Percentiles rank a stretch among this genome's conserved stretches.
Conservation (phyloP, 495 filamentous ascomycete genomes). For the Talaromyces nanjingensis region DNA sequence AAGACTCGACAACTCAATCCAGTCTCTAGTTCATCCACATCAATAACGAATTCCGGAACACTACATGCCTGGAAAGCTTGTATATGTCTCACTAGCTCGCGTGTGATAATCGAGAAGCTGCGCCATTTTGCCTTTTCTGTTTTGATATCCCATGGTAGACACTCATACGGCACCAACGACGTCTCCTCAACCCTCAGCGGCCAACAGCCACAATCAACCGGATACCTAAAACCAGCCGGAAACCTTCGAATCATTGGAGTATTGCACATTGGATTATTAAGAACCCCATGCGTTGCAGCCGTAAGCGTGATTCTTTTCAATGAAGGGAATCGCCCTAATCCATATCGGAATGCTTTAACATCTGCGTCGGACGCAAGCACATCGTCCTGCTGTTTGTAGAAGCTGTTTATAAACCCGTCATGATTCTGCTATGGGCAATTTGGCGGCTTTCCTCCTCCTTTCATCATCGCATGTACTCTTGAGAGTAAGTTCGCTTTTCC, state of each 20-base stretch:
- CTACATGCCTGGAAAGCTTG: constrained; percentile 10
- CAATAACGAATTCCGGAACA: constrained; percentile 17
- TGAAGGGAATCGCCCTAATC: constrained; percentile 18
- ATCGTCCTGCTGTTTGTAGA: constrained; percentile 14
- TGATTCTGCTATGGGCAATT: background rate
- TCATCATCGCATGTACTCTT: too few relatives aligned
- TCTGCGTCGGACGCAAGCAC: constrained; percentile 15
- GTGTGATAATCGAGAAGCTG: constrained; percentile 16
- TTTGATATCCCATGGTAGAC: constrained; percentile 7
- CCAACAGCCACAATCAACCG: constrained; percentile 10
- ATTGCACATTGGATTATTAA: constrained; percentile 22
- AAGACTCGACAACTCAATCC: constrained; percentile 17
- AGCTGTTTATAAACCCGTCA: constrained; percentile 18
- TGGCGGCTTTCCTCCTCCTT: background rate
- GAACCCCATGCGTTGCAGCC: constrained; percentile 21
- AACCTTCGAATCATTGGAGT: constrained; percentile 28
- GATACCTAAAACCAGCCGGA: constrained; percentile 24
- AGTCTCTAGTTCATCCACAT: constrained; percentile 10
- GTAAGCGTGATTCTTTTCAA: constrained; percentile 22
- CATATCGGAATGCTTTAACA: constrained; percentile 17
- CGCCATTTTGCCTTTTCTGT: constrained; percentile 14
- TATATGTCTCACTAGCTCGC: constrained; percentile 5
- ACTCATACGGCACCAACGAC: background rate
- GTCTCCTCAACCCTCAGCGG: too few relatives aligned
- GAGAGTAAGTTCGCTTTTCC: too few relatives aligned